Conservation (phyloP, 768 basidiomycete species). For the Amanita jacksonii region DNA sequence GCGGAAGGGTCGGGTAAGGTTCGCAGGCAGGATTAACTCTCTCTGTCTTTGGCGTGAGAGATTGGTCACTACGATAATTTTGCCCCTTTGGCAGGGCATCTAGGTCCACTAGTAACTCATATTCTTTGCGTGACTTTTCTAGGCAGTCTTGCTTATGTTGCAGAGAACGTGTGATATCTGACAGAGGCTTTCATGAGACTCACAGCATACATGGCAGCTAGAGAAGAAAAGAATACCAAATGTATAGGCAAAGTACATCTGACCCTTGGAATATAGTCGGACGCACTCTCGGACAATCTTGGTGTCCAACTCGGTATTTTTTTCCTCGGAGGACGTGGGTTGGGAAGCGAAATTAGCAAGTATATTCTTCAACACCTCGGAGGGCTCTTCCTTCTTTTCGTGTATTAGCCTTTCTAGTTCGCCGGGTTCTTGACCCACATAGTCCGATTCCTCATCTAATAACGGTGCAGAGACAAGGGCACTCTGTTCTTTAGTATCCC, state of each 20-base stretch:
- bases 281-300: slow-evolving; percentile 78
- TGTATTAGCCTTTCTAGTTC: slow-evolving; percentile 36
- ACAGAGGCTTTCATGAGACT: neutral
- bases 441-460: slow-evolving; percentile 14
- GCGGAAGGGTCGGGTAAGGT: slow-evolving; percentile 67
- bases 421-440: slow-evolving; percentile 23
- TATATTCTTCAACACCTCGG: slow-evolving; percentile 46
- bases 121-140: slow-evolving; percentile 45
- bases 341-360: slow-evolving; percentile 52
- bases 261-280: slow-evolving; percentile 69
- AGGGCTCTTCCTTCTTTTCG: slow-evolving; percentile 36
- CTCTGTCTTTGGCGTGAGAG: slow-evolving; percentile 1
- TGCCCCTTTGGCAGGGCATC: slow-evolving; percentile 35
- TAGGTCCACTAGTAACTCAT: slow-evolving; percentile 51
- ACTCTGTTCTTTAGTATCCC: neutral
- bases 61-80: slow-evolving; percentile 10
- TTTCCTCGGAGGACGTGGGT: slow-evolving; percentile 55
- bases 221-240: slow-evolving; percentile 46
- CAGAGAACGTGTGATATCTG: slow-evolving; percentile 77
- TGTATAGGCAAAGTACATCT: slow-evolving; percentile 84
- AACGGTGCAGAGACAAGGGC: neutral
- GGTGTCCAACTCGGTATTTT: slow-evolving; percentile 65
- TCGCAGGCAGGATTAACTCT: slow-evolving; percentile 51
- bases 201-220: neutral
- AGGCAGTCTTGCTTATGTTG: slow-evolving; percentile 70